These are phyloP conservation scores for Parietaria judaica DNA, from an alignment of 306 rosid species.

Conservation along the genomic window DNA sequence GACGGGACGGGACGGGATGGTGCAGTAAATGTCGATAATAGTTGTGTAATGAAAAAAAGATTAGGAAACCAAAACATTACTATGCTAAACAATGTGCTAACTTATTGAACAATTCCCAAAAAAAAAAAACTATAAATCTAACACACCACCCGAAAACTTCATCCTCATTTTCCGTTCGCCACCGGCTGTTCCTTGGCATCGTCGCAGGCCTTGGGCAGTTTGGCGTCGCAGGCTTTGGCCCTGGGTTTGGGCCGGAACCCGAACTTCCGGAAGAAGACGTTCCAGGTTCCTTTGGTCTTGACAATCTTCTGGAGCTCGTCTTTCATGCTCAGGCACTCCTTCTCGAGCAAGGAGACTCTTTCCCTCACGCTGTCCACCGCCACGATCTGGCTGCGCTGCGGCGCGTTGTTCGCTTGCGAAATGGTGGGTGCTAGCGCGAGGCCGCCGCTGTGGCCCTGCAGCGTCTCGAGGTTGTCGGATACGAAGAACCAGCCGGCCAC, in stretches of 20 bases:
- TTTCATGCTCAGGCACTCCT: conserved; percentile 67
- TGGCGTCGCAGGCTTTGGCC: conserved; percentile 26
- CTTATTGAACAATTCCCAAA: not conserved
- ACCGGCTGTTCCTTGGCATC: conserved; percentile 34
- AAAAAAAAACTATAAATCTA: not conserved
- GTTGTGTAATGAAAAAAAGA: too few species aligned
- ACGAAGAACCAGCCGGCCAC: conserved; percentile 71
- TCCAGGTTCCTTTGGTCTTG: conserved; percentile 72
- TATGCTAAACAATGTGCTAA: not conserved
- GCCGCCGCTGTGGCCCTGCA: conserved; percentile 40
- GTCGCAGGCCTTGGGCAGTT: conserved; percentile 29
- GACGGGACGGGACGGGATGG: too few species aligned
- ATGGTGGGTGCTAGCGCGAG: conserved; percentile 32
- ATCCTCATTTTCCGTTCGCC: conserved; percentile 28
- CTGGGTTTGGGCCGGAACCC: conserved; percentile 36
- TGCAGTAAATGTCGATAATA: too few species aligned
- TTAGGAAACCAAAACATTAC: too few species aligned
- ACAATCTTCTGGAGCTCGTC: conserved; percentile 64
- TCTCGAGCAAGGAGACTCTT: conserved; percentile 62
- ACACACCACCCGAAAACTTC: too few species aligned
- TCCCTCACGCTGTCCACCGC: conserved; percentile 54
- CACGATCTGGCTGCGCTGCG: conserved; percentile 16
- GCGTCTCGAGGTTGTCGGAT: conserved; percentile 58
- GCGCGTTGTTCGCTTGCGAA: not conserved
- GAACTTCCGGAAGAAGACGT: conserved; percentile 47